Conservation (phyloP, 2,329 filamentous ascomycete genomes). For the Lecanosticta acicola region DNA sequence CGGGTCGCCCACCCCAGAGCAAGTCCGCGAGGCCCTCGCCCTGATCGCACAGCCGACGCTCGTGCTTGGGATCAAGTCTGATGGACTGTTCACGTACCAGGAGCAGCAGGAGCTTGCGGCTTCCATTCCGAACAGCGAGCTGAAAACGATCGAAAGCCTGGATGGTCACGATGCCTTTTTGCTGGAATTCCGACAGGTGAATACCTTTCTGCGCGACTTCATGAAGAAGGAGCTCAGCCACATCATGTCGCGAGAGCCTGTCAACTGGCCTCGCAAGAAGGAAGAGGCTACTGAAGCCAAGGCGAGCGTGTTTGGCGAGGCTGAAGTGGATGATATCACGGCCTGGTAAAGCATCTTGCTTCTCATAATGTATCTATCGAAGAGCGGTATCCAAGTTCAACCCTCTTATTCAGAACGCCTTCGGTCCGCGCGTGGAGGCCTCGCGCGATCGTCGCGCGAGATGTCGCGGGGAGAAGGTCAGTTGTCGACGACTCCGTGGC, state of each 20-base stretch:
- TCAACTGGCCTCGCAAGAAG: constrained; percentile 40
- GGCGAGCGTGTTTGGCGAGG: constrained; percentile 89
- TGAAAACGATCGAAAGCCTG: constrained; percentile 85
- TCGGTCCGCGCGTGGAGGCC: neutral
- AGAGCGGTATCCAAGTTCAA: neutral
- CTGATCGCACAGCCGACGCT: constrained; percentile 84
- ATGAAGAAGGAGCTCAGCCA: constrained; percentile 76
- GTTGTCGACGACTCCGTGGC: too few species aligned
- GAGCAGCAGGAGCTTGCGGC: constrained; percentile 90
- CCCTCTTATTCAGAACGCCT: neutral
- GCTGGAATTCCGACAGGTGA: constrained; percentile 95
- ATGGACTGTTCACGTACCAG: constrained; percentile 93
- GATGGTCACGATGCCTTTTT: constrained; percentile 97
- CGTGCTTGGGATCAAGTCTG: constrained; percentile 89
- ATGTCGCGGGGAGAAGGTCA: too few species aligned
- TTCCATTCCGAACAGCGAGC: constrained; percentile 67
- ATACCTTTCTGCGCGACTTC: constrained; percentile 77
- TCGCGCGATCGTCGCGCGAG: too few species aligned
- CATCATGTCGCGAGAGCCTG: constrained; percentile 63
- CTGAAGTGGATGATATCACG: constrained; percentile 92
- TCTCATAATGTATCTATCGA: neutral
- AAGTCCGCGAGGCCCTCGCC: constrained; percentile 67
- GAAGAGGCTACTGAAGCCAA: constrained; percentile 63
- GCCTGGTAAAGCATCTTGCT: constrained; percentile 74
- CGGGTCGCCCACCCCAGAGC: constrained; percentile 37